Evolutionary conservation across 805 yeast genomes (phyloP), one percentile per base, ranked within the genome.

Genomic region (Nakazawaea wyomingensis): DNA sequence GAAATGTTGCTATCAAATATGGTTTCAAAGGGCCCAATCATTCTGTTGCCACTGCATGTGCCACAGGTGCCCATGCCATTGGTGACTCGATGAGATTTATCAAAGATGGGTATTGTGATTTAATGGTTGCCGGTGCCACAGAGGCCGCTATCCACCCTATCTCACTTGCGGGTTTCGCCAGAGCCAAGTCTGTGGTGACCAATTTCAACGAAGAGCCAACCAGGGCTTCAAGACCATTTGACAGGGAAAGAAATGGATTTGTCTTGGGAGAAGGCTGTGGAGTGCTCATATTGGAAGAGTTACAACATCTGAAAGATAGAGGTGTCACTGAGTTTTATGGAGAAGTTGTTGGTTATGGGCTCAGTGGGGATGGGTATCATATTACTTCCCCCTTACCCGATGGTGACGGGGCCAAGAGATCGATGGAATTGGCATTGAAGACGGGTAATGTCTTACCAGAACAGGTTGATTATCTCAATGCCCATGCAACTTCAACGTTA

Each of bases 241-340:
- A 93, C 56, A 58, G 59, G 11, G 62, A 67, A 2, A 65, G 99
- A 47, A 73, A 72, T 44, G 99, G 99, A 3, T 93, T 93, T 62
- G 96, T 93, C 0, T 69, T 93, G 26, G 82, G 96, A 24, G 99
- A 93, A 66, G 99, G 99, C 2, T 71, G 91, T 14, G 98, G 96
- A 3, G 73, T 87, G 1, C 49, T 95, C 33, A 66, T 91, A 0
- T 57, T 93, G 31, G 98, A 93, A 59, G 77, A 75, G 13, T 65
- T 85, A 46, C 81, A 84, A 28, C 93, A 85, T 61, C 98, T 97
- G 0, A 48, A 68, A 30, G 57, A 55, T 1, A 70, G 95, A 51
- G 82, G 82, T 1, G 61, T 62, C 7, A 78, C 79, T 4, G 65
- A 69, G 1, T 82, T 93, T 1, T 81, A 86, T 54, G 96, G 86